Conservation (phyloP, 176 grass and related monocot species). For the Lolium rigidum region DNA sequence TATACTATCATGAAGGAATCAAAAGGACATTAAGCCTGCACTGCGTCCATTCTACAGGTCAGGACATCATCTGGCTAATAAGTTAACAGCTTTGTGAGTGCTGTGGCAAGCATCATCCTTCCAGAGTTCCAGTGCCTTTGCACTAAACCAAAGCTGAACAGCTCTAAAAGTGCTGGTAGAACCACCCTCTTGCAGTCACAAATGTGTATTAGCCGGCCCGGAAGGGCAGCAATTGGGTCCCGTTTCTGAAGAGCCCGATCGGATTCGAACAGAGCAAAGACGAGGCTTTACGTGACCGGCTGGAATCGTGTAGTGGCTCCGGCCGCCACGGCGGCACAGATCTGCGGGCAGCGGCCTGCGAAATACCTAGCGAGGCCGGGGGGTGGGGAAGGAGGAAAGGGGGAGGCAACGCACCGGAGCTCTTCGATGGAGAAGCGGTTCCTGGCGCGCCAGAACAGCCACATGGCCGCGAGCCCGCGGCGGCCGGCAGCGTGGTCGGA, state of each 20-base stretch:
- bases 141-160: not conserved
- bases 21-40: not conserved
- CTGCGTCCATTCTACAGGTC: not conserved
- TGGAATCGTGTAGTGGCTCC: not conserved
- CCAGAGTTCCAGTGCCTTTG: not conserved
- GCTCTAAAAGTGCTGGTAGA: not conserved
- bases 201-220: slow-evolving; percentile 1
- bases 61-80: not conserved
- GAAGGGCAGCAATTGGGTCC: slow-evolving; percentile 14
- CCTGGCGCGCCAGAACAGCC: slow-evolving; percentile 91
- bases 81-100: slow-evolving; percentile 4
- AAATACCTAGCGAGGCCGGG: slow-evolving; percentile 38
- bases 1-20: not conserved
- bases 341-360: slow-evolving; percentile 29
- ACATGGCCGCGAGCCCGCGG: slow-evolving; percentile 62
- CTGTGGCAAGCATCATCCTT: slow-evolving; percentile 10
- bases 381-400: not conserved
- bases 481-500: not conserved
- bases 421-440: slow-evolving; percentile 96
- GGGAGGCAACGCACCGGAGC: slow-evolving; percentile 67
- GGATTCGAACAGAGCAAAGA: not conserved
- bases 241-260: not conserved
- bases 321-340: slow-evolving; percentile 1
- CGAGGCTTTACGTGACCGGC: not conserved
- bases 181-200: not conserved